Evolutionary conservation across 306 rosid genomes (phyloP).

Genomic region (Hippophae tibetana): DNA sequence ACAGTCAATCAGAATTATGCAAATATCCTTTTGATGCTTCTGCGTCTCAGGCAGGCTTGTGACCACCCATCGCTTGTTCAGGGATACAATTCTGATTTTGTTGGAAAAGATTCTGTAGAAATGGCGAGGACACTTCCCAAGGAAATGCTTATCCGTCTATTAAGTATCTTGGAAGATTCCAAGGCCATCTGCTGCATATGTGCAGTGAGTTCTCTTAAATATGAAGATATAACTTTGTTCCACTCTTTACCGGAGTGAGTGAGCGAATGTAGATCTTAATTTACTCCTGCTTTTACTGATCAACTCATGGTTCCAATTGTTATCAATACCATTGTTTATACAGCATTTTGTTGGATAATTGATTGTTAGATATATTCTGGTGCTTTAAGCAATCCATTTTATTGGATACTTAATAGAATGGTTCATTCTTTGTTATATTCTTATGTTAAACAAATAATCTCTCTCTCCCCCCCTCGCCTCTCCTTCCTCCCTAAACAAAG

Average conservation of each 20-base stretch:
- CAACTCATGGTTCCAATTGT: too few species aligned
- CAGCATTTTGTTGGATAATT: too few species aligned
- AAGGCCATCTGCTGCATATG: conserved; percentile 62
- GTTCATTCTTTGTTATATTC: too few species aligned
- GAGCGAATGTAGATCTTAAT: neutral
- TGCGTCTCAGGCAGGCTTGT: conserved; percentile 98
- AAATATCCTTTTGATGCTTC: conserved; percentile 88
- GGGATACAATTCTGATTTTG: conserved; percentile 51
- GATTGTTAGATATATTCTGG: too few species aligned
- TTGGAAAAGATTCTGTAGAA: conserved; percentile 58
- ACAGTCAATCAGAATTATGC: conserved; percentile 96
- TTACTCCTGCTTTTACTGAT: too few species aligned
- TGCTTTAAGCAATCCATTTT: too few species aligned
- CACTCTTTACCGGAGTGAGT: conserved; percentile 1
- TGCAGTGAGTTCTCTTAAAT: conserved; percentile 50
- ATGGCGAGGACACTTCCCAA: conserved; percentile 69
- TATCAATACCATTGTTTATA: too few species aligned
- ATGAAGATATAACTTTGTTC: conserved; percentile 5
- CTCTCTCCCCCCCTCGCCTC: too few species aligned
- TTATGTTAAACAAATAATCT: too few species aligned
- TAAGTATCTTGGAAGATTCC: conserved; percentile 54
- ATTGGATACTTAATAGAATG: too few species aligned
- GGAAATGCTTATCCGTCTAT: conserved; percentile 55
- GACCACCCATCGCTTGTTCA: conserved; percentile 91
- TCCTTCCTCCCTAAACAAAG: too few species aligned